These are phyloP conservation scores for Stagonosporopsis vannaccii DNA, from an alignment of 2,329 filamentous ascomycete species.

Conservation along the genomic window DNA sequence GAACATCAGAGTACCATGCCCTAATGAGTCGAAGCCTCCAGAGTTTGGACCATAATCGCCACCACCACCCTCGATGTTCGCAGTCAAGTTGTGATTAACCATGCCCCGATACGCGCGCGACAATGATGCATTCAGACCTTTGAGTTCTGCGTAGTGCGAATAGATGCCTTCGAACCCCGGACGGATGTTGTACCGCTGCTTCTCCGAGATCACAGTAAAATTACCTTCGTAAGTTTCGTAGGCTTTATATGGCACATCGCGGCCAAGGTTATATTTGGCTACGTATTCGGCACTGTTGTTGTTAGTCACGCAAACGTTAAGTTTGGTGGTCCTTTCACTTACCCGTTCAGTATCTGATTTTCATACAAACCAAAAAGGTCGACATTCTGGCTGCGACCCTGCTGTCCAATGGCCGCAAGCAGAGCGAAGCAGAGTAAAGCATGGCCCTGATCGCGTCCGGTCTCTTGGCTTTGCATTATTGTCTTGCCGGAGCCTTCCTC, in stretches of 20 bases:
- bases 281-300: neutral
- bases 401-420: slow-evolving; percentile 52
- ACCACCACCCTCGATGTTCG: neutral
- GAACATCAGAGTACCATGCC: neutral
- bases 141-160: neutral
- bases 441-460: slow-evolving; percentile 58
- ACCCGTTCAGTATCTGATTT: neutral
- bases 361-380: neutral
- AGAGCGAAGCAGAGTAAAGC: slow-evolving; percentile 51
- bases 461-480: slow-evolving; percentile 53
- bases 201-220: neutral
- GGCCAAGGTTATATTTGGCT: neutral
- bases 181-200: neutral
- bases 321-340: neutral
- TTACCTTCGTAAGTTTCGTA: neutral
- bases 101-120: neutral
- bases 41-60: neutral
- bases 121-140: neutral
- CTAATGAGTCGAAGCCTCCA: neutral
- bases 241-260: neutral
- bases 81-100: neutral
- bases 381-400: slow-evolving; percentile 14
- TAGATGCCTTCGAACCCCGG: neutral
- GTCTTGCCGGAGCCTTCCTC: slow-evolving; percentile 33
- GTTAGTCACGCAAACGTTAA: neutral